These are phyloP conservation scores for Conticribra weissflogii DNA, from an alignment of 108 stramenopile genomes.

Conservation along the genomic window DNA sequence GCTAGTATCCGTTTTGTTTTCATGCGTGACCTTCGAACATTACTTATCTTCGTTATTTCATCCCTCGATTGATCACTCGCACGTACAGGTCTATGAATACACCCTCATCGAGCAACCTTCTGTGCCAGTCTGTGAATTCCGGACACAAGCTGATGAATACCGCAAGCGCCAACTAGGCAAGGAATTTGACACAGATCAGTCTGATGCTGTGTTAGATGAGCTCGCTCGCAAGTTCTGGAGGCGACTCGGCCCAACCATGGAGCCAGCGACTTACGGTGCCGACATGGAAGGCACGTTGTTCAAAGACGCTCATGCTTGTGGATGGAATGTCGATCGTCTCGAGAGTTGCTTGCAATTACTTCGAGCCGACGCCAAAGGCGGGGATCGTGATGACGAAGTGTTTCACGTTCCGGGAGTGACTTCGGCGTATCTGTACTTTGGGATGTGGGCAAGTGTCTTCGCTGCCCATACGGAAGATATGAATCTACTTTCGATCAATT, in stretches of 20 bases:
- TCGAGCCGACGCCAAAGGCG: slow-evolving; percentile 43
- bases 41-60: background rate
- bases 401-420: slow-evolving; percentile 86
- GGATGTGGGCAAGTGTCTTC: slow-evolving; percentile 90
- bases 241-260: slow-evolving; percentile 90
- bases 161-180: slow-evolving; percentile 66
- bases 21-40: background rate
- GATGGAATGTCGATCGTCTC: slow-evolving; percentile 88
- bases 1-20: background rate
- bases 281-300: slow-evolving; percentile 95
- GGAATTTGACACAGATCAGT: slow-evolving; percentile 34
- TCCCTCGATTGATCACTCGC: background rate
- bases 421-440: slow-evolving; percentile 87
- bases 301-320: slow-evolving; percentile 70
- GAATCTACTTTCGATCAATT: slow-evolving; percentile 97
- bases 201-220: slow-evolving; percentile 63
- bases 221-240: slow-evolving; percentile 92
- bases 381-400: slow-evolving; percentile 43
- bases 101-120: slow-evolving; percentile 70
- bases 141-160: slow-evolving; percentile 80
- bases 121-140: slow-evolving; percentile 66
- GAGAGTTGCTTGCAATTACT: slow-evolving; percentile 55
- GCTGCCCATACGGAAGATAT: slow-evolving; percentile 98
- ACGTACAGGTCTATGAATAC: slow-evolving; percentile 69
- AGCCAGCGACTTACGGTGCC: slow-evolving; percentile 91